Evolutionary conservation across 306 rosid species (phyloP).

Genomic region (Adenanthera pavonina): DNA sequence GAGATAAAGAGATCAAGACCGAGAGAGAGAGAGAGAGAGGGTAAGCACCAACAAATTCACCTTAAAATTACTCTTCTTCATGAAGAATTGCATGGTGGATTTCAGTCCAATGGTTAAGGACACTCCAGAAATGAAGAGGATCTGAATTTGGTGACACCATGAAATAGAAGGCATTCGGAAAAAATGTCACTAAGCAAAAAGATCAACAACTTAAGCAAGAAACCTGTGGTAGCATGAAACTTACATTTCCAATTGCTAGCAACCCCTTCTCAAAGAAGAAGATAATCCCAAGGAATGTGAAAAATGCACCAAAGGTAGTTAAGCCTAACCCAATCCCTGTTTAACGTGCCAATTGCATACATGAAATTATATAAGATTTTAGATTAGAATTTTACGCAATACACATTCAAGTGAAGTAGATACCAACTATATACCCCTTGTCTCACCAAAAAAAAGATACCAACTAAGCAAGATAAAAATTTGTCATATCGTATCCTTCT

Average conservation of each 20-base stretch:
- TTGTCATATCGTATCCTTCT: neutral
- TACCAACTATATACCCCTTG: neutral
- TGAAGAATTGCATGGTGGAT: constrained; percentile 91
- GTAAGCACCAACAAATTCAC: constrained; percentile 44
- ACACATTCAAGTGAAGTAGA: constrained; percentile 19
- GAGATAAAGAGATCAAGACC: neutral
- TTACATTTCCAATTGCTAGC: constrained; percentile 98
- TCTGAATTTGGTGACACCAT: constrained; percentile 60
- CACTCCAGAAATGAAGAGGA: constrained; percentile 95
- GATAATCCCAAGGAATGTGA: constrained; percentile 84
- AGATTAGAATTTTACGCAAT: constrained; percentile 5
- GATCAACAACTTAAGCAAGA: constrained; percentile 8
- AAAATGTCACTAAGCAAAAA: constrained; percentile 11
- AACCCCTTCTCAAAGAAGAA: constrained; percentile 96
- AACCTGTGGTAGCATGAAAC: constrained; percentile 31
- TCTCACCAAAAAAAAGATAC: neutral
- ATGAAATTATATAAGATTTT: constrained; percentile 35
- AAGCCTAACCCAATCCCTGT: constrained; percentile 95
- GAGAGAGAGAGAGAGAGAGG: neutral
- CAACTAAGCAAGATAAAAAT: neutral
- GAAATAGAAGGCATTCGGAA: constrained; percentile 42
- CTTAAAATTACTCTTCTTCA: constrained; percentile 87
- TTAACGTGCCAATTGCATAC: constrained; percentile 38
- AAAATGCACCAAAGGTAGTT: constrained; percentile 94
- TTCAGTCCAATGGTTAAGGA: constrained; percentile 89